phyloP scores from a whole-genome alignment of 1,284 basidiomycete species.

The Austroboletus rostrupii region DNA sequence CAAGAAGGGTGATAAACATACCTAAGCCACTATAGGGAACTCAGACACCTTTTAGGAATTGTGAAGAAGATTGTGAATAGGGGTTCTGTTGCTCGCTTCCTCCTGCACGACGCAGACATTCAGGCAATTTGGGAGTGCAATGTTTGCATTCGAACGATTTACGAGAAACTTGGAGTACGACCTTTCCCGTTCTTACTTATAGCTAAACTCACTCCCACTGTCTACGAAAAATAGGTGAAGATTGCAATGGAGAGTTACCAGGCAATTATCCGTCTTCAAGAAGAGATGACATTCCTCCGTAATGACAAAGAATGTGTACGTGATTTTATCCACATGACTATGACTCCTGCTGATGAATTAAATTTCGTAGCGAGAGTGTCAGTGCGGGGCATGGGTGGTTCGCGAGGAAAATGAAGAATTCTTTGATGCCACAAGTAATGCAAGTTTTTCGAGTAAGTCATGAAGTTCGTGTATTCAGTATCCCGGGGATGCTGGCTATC shows the following conservation, averaged over 20 bases:
- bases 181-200: not conserved
- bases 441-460: too few relatives aligned
- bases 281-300: constrained; percentile 2
- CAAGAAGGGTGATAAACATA: not conserved
- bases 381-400: not conserved
- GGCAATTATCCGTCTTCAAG: constrained; percentile 12
- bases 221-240: not conserved
- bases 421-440: not conserved
- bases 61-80: constrained; percentile 12
- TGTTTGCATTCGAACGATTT: constrained; percentile 10
- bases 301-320: not conserved
- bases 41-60: constrained; percentile 6
- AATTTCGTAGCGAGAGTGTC: not conserved
- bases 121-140: constrained; percentile 6
- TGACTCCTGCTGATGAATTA: not conserved
- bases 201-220: not conserved
- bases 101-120: constrained; percentile 15
- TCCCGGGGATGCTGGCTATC: too few relatives aligned
- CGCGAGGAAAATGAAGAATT: not conserved
- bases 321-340: not conserved
- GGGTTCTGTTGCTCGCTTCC: constrained; percentile 4
- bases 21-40: constrained; percentile 6
- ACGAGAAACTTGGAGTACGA: constrained; percentile 14
- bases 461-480: too few relatives aligned
- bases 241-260: constrained; percentile 5